phyloP scores from a whole-genome alignment of 2,329 filamentous ascomycete species.

The Dactylonectria estremocensis region DNA sequence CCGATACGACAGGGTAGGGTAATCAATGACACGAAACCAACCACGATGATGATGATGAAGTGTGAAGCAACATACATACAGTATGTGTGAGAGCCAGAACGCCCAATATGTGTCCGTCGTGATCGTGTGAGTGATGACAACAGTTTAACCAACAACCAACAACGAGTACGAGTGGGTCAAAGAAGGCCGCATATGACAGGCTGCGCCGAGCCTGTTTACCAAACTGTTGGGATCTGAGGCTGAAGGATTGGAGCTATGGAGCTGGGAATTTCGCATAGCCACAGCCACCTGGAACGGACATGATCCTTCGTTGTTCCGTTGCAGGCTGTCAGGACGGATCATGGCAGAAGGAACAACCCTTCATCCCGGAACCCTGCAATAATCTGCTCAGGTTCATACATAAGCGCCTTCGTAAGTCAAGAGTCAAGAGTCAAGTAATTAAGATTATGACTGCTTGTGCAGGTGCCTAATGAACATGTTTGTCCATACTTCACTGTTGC shows the following conservation, averaged over 20 bases:
- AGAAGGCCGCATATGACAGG: slow-evolving; percentile 8
- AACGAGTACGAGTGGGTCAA: not conserved
- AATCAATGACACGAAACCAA: slow-evolving; percentile 29
- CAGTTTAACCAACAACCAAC: slow-evolving; percentile 5
- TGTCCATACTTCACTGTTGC: not conserved
- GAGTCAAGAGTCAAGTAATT: not conserved
- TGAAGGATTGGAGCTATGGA: not conserved
- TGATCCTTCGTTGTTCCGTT: slow-evolving; percentile 10
- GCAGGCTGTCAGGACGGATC: not conserved
- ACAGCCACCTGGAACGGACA: not conserved
- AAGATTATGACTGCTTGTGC: not conserved
- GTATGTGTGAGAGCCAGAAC: not conserved
- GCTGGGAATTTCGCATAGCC: slow-evolving; percentile 11
- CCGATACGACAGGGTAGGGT: slow-evolving; percentile 34
- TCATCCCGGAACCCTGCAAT: not conserved
- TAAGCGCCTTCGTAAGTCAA: not conserved
- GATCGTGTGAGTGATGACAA: slow-evolving; percentile 15
- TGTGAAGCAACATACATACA: not conserved
- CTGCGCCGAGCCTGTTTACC: slow-evolving; percentile 7
- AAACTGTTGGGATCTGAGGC: slow-evolving; percentile 9
- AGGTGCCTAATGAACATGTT: not conserved
- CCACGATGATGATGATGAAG: slow-evolving; percentile 1
- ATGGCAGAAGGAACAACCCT: not conserved
- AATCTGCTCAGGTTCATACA: too few relatives aligned
- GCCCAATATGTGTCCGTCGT: not conserved